phyloP scores from a whole-genome alignment of 2,329 filamentous ascomycete species.

The Hypoxylon sp. region DNA sequence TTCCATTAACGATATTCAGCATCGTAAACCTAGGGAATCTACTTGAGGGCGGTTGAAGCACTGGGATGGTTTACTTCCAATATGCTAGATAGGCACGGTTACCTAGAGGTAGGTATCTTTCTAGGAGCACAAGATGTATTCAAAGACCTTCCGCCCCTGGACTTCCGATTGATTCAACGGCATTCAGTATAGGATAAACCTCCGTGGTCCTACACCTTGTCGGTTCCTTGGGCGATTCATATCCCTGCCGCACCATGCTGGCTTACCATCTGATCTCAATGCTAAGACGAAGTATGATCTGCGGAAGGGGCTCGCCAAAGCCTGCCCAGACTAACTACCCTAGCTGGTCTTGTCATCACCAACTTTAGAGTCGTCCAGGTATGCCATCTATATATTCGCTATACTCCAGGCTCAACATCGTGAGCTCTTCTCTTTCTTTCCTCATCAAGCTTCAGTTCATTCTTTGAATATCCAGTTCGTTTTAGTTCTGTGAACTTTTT shows the following conservation, averaged over 20 bases:
- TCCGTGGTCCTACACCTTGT: constrained; percentile 10
- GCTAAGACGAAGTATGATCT: constrained; percentile 47
- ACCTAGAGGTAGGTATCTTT: not conserved
- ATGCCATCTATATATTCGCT: constrained; percentile 44
- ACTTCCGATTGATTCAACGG: constrained; percentile 1
- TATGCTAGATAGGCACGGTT: not conserved
- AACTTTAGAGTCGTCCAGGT: constrained; percentile 22
- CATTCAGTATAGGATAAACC: constrained; percentile 30
- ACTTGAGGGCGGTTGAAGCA: constrained; percentile 11
- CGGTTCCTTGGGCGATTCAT: constrained; percentile 20
- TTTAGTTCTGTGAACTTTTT: constrained; percentile 59
- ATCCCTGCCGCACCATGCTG: constrained; percentile 42
- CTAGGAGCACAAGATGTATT: not conserved
- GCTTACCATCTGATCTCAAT: constrained; percentile 43
- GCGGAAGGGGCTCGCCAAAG: constrained; percentile 47
- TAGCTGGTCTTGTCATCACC: constrained; percentile 13
- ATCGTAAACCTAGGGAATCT: constrained; percentile 8
- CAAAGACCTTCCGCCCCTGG: constrained; percentile 1
- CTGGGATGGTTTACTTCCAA: constrained; percentile 2
- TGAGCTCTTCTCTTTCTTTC: constrained; percentile 38
- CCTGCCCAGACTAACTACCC: constrained; percentile 29
- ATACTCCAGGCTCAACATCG: constrained; percentile 30
- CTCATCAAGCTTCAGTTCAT: constrained; percentile 50
- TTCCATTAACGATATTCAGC: constrained; percentile 8
- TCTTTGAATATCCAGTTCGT: constrained; percentile 51